Base-by-base conservation (phyloP, 768 basidiomycete genomes). In the Suillus weaverae region DNA sequence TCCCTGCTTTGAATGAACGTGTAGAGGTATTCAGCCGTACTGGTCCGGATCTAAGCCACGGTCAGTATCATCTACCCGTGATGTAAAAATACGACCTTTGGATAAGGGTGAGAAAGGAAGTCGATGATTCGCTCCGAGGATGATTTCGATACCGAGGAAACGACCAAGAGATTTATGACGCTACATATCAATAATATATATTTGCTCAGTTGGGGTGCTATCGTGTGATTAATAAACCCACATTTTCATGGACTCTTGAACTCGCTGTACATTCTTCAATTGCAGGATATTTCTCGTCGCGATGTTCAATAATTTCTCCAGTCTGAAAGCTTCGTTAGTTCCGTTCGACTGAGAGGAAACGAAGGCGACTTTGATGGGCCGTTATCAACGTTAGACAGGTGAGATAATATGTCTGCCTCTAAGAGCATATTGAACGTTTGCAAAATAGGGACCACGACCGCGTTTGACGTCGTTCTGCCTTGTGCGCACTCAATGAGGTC, bases 171-270 rank as follows among this genome's bases (percentile, higher is more conserved):
- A 67, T 89, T 85, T 57, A 89, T 82, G 32, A 88, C 81, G 57
- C 95, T 97, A 70, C 8, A 43, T 51, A 30, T 38, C 26, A 26
- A 26, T 26, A 26, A 26, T 26, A 26, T 26, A 26, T 26, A 26
- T 26, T 26, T 54, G 61, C 53, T 41, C 66, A 70, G 68, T 60
- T 65, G 35, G 35, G 61, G 62, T 7, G 56, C 57, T 41, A 60
- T 36, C 72, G 63, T 67, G 62, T 39, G 60, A 60, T 64, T 67
- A 66, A 68, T 68, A 43, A 62, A 79, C 83, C 67, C 70, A 97
- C 97, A 92, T 86, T 75, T 89, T 92, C 92, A 94, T 93, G 5
- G 89, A 87, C 64, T 89, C 87, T 13, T 84, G 82, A 30, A 97
- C 88, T 62, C 97, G 79, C 69, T 90, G 90, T n/a, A 93, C 78